Evolutionary conservation across 2,329 filamentous ascomycete genomes (phyloP).

Genomic region (Grosmannia clavigera): DNA sequence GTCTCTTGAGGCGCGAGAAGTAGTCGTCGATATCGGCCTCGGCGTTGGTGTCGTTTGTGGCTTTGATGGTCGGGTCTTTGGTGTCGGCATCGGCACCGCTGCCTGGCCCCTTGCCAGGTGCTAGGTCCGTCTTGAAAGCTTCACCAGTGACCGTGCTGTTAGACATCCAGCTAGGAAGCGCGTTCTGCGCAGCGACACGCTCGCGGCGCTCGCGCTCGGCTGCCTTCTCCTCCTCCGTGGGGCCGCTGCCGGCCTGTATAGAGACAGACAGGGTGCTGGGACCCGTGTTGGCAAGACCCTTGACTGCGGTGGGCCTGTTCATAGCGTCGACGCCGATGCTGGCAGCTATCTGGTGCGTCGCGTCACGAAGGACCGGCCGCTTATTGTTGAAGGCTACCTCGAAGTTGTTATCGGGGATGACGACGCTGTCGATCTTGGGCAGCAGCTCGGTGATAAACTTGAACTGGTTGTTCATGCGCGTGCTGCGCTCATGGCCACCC

Average conservation of each 20-base stretch:
- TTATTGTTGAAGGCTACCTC: conserved; percentile 53
- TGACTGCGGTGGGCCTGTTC: conserved; percentile 53
- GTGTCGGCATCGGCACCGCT: conserved; percentile 29
- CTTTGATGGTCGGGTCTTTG: conserved; percentile 30
- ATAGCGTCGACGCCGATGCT: conserved; percentile 45
- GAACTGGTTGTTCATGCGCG: conserved; percentile 65
- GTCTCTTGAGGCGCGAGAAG: conserved; percentile 53
- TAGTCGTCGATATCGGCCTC: conserved; percentile 51
- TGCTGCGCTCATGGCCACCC: conserved; percentile 60
- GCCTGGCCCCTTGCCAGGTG: conserved; percentile 17
- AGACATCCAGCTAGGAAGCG: conserved; percentile 58
- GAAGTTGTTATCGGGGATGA: conserved; percentile 64
- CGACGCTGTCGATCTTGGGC: conserved; percentile 61
- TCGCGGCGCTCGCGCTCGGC: conserved; percentile 54
- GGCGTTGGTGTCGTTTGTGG: conserved; percentile 34
- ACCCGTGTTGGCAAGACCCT: conserved; percentile 52
- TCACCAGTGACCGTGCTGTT: conserved; percentile 56
- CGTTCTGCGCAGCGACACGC: conserved; percentile 55
- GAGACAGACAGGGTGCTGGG: conserved; percentile 59
- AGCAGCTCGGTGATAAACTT: conserved; percentile 66
- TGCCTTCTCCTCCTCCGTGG: conserved; percentile 52
- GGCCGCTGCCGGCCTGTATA: conserved; percentile 54
- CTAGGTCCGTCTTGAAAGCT: conserved; percentile 35
- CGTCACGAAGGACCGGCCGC: conserved; percentile 53
- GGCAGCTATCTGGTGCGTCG: conserved; percentile 50